These are phyloP conservation scores for Spatholobus suberectus DNA, from an alignment of 306 rosid species.

Conservation along the genomic window DNA sequence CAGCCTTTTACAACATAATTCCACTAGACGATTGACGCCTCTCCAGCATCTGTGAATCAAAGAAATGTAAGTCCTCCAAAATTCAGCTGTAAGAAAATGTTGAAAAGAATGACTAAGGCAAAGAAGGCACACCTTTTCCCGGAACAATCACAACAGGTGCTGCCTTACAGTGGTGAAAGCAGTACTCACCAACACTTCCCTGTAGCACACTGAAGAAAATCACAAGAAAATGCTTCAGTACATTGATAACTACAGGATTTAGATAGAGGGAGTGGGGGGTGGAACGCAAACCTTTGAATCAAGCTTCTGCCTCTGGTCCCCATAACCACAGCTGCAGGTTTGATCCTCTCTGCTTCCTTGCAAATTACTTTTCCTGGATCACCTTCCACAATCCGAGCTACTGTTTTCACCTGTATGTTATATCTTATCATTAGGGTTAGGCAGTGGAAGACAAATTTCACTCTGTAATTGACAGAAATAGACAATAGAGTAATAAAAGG, in stretches of 20 bases:
- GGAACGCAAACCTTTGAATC: slow-evolving; percentile 62
- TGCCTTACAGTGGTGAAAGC: slow-evolving; percentile 81
- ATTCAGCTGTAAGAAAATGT: background rate
- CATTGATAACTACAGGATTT: background rate
- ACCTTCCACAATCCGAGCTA: slow-evolving; percentile 76
- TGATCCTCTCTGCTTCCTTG: slow-evolving; percentile 71
- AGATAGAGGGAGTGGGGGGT: background rate
- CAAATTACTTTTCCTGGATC: slow-evolving; percentile 78
- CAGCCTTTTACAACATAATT: background rate
- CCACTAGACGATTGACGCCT: slow-evolving; percentile 56
- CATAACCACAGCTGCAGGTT: slow-evolving; percentile 77
- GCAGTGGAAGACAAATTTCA: background rate
- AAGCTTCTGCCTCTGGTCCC: slow-evolving; percentile 81
- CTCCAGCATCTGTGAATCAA: slow-evolving; percentile 70
- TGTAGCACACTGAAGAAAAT: slow-evolving; percentile 69
- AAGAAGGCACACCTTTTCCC: slow-evolving; percentile 59
- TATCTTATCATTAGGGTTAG: background rate
- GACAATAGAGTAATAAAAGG: background rate
- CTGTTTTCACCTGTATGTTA: slow-evolving; percentile 65
- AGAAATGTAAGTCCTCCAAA: slow-evolving; percentile 1
- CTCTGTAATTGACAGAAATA: background rate
- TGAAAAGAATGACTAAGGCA: background rate
- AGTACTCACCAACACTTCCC: slow-evolving; percentile 88
- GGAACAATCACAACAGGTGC: slow-evolving; percentile 90
- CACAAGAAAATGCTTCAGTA: slow-evolving; percentile 29